phyloP scores from a whole-genome alignment of 352 stramenopile genomes.

The Saprolegnia diclina region DNA sequence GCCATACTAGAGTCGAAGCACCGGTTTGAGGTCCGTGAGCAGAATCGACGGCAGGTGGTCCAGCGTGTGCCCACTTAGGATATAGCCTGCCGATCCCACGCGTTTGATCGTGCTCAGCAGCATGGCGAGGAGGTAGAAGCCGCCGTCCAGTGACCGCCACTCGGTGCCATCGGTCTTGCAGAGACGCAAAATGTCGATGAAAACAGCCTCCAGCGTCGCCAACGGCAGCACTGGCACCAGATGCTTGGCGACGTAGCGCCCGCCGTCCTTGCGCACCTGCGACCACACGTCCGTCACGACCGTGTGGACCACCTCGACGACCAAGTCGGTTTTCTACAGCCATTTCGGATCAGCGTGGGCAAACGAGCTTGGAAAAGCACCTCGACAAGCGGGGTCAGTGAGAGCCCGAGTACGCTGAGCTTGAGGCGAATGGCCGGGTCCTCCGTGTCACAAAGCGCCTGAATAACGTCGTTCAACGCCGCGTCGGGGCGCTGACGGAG shows the following conservation, averaged over 20 bases:
- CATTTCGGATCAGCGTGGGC: not conserved
- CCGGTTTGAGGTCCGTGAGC: constrained; percentile 24
- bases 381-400: not conserved
- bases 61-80: constrained; percentile 29
- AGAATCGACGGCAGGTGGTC: constrained; percentile 24
- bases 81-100: constrained; percentile 28
- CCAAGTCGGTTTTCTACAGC: not conserved
- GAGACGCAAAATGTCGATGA: constrained; percentile 41
- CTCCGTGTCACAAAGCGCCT: constrained; percentile 5
- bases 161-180: constrained; percentile 9
- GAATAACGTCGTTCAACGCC: not conserved
- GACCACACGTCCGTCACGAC: constrained; percentile 61
- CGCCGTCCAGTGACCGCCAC: constrained; percentile 15
- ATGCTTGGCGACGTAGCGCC: constrained; percentile 21
- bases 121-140: constrained; percentile 35
- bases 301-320: constrained; percentile 14
- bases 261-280: constrained; percentile 50
- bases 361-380: not conserved
- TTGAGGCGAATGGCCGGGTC: constrained; percentile 1
- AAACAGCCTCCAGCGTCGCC: constrained; percentile 36
- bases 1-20: not conserved
- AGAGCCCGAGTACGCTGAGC: not conserved
- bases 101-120: constrained; percentile 23
- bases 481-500: not conserved
- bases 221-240: constrained; percentile 33